Conservation (phyloP, 805 yeast genomes). For the Kodamaea kakaduensis region DNA sequence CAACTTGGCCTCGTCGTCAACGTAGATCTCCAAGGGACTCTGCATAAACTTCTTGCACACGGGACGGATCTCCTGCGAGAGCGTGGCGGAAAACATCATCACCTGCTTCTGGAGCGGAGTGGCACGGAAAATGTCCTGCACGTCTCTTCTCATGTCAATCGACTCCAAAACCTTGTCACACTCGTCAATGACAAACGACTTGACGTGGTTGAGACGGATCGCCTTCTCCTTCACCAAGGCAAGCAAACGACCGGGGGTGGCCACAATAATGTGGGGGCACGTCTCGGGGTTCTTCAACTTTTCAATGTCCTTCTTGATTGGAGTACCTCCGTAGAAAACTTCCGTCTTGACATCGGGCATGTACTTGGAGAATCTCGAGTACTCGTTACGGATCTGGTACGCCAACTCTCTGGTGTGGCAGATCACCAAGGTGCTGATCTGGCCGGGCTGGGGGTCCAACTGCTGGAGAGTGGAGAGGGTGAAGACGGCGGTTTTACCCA, state of each 20-base stretch:
- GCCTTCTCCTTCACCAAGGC: slow-evolving; percentile 91
- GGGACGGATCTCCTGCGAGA: slow-evolving; percentile 91
- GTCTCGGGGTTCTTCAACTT: slow-evolving; percentile 86
- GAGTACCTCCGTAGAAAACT: slow-evolving; percentile 95
- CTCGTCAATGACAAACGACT: slow-evolving; percentile 94
- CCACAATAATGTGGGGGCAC: slow-evolving; percentile 94
- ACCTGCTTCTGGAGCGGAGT: slow-evolving; percentile 99
- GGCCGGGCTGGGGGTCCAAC: slow-evolving; percentile 96
- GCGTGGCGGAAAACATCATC: slow-evolving; percentile 98
- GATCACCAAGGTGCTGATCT: slow-evolving; percentile 86
- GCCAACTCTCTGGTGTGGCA: slow-evolving; percentile 99
- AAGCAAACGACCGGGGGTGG: slow-evolving; percentile 96
- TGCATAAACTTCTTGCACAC: slow-evolving; percentile 97
- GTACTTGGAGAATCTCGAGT: slow-evolving; percentile 94
- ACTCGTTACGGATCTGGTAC: slow-evolving; percentile 95
- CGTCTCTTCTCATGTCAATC: slow-evolving; percentile 94
- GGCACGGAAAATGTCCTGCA: slow-evolving; percentile 94
- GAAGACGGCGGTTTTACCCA: slow-evolving; percentile 98
- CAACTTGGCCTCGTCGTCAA: slow-evolving; percentile 95
- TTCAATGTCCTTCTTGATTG: slow-evolving; percentile 80
- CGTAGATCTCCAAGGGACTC: slow-evolving; percentile 94
- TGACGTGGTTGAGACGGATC: slow-evolving; percentile 80
- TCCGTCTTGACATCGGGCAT: slow-evolving; percentile 97
- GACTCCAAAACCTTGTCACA: slow-evolving; percentile 96
- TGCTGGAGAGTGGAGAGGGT: slow-evolving; percentile 95